Evolutionary conservation across 495 filamentous ascomycete genomes (phyloP), one percentile per base, ranked within the genome.

Genomic region (Penicillium flavigenum): DNA sequence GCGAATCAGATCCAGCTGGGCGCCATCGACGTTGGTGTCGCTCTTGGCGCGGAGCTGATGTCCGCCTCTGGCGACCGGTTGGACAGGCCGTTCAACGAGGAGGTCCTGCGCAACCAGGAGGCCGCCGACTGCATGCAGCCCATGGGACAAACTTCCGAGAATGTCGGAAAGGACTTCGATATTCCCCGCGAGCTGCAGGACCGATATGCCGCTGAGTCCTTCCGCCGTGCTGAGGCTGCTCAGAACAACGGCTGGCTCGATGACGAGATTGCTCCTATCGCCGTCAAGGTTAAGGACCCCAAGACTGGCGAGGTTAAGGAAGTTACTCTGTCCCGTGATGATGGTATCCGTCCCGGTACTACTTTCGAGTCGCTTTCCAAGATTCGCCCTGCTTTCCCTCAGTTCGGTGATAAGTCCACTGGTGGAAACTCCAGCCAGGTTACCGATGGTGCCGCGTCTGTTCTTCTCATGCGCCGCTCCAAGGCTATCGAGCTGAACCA

Each of bases 101-200:
- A 86, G 51, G 83, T 98, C 27, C 72, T 91, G 26, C 78, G 82
- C 60, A 83, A 81, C 66, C 89, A 89, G 67, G 92, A 97, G 67
- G 84, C 90, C 0, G 66, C 70, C 34, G 94, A 98, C 73, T 95
- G 91, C 79, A 83, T 90, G 83, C 86, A 93, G 81, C 86, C 91
- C 29, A 98, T 98, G 94, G 94, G 94, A 0, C 94, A 96, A 84
- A 98, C 94, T 1, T 91, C 87, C 11, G 94, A 98, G 79, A 97
- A 98, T 63, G 90, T 98, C n/a, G 90, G 85, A 46, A 84, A 82
- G 50, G 93, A 97, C 76, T 98, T 98, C 68, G 81, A 86, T 57
- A 86, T 98, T 65, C 73, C 84, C 2, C 84, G 94, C 44, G 86
- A 93, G 67, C 67, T 68, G 59, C 90, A 96, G 70, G 94, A 98